Percentiles rank a stretch among this genome's conserved stretches.
Evolutionary conservation across 371 early-diverging fungal species (phyloP).

Genomic region (Mortierella polycephala): DNA sequence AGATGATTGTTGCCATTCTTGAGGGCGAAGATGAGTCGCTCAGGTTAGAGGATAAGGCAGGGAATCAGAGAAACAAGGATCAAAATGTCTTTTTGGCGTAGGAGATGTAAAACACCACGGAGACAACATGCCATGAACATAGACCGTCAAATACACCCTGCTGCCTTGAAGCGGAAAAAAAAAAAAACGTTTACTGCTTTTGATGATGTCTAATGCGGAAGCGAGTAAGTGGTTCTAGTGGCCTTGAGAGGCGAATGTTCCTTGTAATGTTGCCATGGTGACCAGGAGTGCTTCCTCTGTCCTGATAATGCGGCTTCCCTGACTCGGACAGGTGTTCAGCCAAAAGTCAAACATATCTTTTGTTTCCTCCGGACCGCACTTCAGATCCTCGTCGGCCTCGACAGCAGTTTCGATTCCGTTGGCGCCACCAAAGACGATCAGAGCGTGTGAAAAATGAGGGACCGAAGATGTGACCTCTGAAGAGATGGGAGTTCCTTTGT

Average conservation of each 20-base stretch:
- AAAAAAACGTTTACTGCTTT: too few species aligned
- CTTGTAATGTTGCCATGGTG: conserved; percentile 41
- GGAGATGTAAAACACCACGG: conserved; percentile 1
- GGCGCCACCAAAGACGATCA: conserved; percentile 79
- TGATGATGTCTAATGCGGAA: too few species aligned
- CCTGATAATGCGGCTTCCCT: conserved; percentile 75
- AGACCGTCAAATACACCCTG: neutral
- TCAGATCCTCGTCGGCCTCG: conserved; percentile 75
- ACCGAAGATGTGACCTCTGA: conserved; percentile 43
- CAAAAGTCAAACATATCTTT: conserved; percentile 73
- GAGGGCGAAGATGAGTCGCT: conserved; percentile 43
- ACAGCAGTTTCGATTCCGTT: conserved; percentile 77
- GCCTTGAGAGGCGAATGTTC: conserved; percentile 30
- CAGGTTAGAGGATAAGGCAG: conserved; percentile 34
- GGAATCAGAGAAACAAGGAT: conserved; percentile 27
- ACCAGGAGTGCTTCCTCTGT: conserved; percentile 68
- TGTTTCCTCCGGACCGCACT: conserved; percentile 69
- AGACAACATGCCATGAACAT: neutral
- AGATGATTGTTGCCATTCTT: conserved; percentile 49
- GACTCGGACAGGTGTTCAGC: conserved; percentile 68
- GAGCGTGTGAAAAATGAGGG: conserved; percentile 61
- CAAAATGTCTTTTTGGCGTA: conserved; percentile 42
- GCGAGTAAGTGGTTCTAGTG: conserved; percentile 2
- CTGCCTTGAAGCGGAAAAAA: too few species aligned
- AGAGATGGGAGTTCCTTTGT: conserved; percentile 64